phyloP scores from a whole-genome alignment of 805 yeast genomes.

The Suhomyces xylopsoci region DNA sequence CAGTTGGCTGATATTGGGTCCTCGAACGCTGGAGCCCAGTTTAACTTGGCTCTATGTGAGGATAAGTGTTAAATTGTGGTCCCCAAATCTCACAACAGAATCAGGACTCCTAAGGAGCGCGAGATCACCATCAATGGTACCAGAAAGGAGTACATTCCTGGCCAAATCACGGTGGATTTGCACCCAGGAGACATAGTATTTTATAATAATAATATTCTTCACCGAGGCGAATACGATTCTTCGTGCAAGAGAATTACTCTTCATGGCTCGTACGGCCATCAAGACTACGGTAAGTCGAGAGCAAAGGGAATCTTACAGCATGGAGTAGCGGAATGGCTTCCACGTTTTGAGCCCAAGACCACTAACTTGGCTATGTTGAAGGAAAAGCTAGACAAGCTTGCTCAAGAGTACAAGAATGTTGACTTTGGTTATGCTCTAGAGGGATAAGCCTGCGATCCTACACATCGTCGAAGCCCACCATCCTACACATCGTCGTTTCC shows the following conservation, averaged over 20 bases:
- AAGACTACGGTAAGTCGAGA: slow-evolving; percentile 36
- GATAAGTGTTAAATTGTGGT: slow-evolving; percentile 48
- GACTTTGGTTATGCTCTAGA: slow-evolving; percentile 39
- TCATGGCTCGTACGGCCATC: slow-evolving; percentile 52
- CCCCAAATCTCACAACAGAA: slow-evolving; percentile 46
- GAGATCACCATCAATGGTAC: slow-evolving; percentile 33
- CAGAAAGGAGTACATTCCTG: slow-evolving; percentile 33
- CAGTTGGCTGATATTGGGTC: slow-evolving; percentile 30
- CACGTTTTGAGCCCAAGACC: slow-evolving; percentile 29
- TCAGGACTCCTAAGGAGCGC: slow-evolving; percentile 45
- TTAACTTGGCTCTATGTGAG: slow-evolving; percentile 46
- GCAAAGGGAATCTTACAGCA: slow-evolving; percentile 54
- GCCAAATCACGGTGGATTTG: slow-evolving; percentile 40
- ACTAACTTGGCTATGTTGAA: slow-evolving; percentile 27
- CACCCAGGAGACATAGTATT: slow-evolving; percentile 51
- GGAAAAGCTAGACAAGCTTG: slow-evolving; percentile 26
- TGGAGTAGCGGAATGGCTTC: slow-evolving; percentile 49
- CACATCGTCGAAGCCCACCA: no score
- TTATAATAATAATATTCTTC: slow-evolving; percentile 49
- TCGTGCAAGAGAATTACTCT: slow-evolving; percentile 40
- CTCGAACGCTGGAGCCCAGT: slow-evolving; percentile 49
- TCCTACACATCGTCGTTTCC: no score
- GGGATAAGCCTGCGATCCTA: no score
- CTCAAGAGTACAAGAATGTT: slow-evolving; percentile 28
- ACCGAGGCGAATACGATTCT: slow-evolving; percentile 43